A percentile compares a stretch with the other conserved stretches of the same genome.
These are phyloP conservation scores for Geosmithia putterillii DNA, from an alignment of 2,329 filamentous ascomycete genomes.

Conservation along the genomic window DNA sequence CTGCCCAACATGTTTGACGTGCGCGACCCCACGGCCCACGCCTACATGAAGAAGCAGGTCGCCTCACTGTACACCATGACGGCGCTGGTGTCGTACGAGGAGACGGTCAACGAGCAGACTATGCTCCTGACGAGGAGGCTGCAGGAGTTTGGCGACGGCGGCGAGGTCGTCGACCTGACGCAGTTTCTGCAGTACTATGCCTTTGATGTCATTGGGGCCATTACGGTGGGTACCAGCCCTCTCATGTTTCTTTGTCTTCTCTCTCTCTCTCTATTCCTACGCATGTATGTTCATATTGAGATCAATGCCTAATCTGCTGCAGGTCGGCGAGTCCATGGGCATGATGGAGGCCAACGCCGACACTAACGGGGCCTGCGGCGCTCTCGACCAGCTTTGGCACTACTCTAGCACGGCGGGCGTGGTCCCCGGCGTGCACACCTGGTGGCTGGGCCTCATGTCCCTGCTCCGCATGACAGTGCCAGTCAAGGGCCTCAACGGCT, in stretches of 20 bases:
- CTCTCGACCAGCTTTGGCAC: background rate
- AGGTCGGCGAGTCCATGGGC: conserved; percentile 8
- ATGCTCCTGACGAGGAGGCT: conserved; percentile 15
- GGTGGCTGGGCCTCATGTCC: too few species aligned
- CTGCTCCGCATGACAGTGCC: too few species aligned
- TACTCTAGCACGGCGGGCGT: background rate
- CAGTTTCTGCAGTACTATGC: conserved; percentile 25
- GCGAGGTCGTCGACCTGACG: conserved; percentile 13
- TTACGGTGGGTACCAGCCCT: too few species aligned
- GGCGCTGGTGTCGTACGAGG: conserved; percentile 18
- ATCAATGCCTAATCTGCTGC: conserved; percentile 8
- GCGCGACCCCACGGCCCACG: conserved; percentile 11
- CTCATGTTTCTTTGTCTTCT: conserved; percentile 21
- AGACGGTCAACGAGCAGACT: conserved; percentile 17
- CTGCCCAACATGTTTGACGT: conserved; percentile 16
- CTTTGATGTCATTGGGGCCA: conserved; percentile 24
- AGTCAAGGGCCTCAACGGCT: too few species aligned
- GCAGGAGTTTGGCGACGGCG: conserved; percentile 9
- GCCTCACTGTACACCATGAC: conserved; percentile 19
- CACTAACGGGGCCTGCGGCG: background rate
- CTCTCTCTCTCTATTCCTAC: conserved; percentile 10
- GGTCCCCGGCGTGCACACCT: too few species aligned
- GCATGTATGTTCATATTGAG: conserved; percentile 6
- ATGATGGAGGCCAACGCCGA: conserved; percentile 9
- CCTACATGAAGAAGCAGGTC: conserved; percentile 12